Evolutionary conservation across 768 basidiomycete genomes (phyloP).

Genomic region (Kwoniella shandongensis): DNA sequence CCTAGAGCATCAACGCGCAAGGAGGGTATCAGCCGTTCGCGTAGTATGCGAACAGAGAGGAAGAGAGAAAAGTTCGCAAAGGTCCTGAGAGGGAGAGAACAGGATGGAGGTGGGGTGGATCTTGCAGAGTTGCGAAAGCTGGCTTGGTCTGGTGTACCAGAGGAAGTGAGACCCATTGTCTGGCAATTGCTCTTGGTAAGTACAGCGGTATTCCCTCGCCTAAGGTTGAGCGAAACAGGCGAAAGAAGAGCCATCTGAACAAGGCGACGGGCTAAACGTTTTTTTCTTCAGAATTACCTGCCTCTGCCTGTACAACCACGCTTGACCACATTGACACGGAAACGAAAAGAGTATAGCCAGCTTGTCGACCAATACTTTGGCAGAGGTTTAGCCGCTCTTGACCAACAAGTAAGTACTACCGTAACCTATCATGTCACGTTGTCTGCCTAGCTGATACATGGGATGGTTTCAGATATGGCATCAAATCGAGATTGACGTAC

Average conservation of each 20-base stretch:
- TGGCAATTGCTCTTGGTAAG: constrained; percentile 92
- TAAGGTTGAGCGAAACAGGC: too few species aligned
- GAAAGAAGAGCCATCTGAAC: too few species aligned
- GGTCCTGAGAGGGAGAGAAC: constrained; percentile 38
- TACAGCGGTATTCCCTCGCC: constrained; percentile 14
- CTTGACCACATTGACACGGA: constrained; percentile 72
- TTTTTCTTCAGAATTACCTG: constrained; percentile 72
- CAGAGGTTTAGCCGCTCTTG: constrained; percentile 76
- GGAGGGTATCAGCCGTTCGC: constrained; percentile 31
- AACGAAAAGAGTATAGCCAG: constrained; percentile 86
- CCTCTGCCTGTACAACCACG: constrained; percentile 79
- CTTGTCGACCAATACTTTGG: constrained; percentile 88
- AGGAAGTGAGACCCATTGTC: constrained; percentile 79
- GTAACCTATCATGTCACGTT: not conserved
- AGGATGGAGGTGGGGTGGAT: constrained; percentile 59
- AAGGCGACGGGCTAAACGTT: too few species aligned
- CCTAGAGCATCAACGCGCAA: constrained; percentile 12
- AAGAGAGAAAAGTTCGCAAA: constrained; percentile 48
- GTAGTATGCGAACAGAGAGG: constrained; percentile 50
- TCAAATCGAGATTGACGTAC: constrained; percentile 98
- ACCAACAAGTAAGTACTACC: constrained; percentile 61
- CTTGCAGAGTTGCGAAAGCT: constrained; percentile 88
- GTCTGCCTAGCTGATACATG: not conserved
- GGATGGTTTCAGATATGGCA: constrained; percentile 79
- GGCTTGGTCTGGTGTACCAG: constrained; percentile 91